Conservation (phyloP, 1,284 basidiomycete genomes). For the Lentinula novae-zelandiae region DNA sequence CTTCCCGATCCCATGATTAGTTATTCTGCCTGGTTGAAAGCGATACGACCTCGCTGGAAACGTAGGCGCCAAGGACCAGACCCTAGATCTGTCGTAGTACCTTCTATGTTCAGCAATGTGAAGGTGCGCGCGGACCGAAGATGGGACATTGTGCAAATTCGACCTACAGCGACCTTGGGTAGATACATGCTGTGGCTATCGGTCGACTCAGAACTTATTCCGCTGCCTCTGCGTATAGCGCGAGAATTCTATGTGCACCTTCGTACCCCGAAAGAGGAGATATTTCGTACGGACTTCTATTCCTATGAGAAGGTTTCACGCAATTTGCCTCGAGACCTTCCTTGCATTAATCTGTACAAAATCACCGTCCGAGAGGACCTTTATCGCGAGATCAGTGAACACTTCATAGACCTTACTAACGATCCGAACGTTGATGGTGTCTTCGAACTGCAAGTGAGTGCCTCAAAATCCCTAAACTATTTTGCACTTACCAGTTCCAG, state of each 20-base stretch:
- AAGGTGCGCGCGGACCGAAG: constrained; percentile 65
- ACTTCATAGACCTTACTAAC: constrained; percentile 91
- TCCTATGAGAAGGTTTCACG: constrained; percentile 71
- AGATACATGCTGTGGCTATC: constrained; percentile 91
- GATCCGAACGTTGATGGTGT: constrained; percentile 95
- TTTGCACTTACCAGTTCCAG: constrained; percentile 32
- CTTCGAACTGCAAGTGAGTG: constrained; percentile 83
- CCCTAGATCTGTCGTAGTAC: constrained; percentile 42
- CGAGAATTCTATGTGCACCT: constrained; percentile 94
- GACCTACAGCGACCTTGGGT: constrained; percentile 73
- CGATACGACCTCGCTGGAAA: constrained; percentile 82
- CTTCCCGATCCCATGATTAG: constrained; percentile 60
- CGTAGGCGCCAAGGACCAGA: constrained; percentile 46
- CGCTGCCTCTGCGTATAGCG: constrained; percentile 81
- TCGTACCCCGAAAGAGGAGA: constrained; percentile 58
- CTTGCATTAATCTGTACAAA: constrained; percentile 80
- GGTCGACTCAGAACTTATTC: constrained; percentile 76
- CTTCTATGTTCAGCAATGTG: constrained; percentile 79
- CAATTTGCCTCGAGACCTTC: constrained; percentile 79
- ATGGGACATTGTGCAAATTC: constrained; percentile 95
- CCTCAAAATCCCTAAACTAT: constrained; percentile 9
- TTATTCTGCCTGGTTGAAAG: constrained; percentile 81
- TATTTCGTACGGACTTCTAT: constrained; percentile 74
- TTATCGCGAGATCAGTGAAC: constrained; percentile 82
- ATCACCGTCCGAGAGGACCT: constrained; percentile 82